Conservation (phyloP, 2,329 filamentous ascomycete genomes). For the Scortechinia acanthostroma region DNA sequence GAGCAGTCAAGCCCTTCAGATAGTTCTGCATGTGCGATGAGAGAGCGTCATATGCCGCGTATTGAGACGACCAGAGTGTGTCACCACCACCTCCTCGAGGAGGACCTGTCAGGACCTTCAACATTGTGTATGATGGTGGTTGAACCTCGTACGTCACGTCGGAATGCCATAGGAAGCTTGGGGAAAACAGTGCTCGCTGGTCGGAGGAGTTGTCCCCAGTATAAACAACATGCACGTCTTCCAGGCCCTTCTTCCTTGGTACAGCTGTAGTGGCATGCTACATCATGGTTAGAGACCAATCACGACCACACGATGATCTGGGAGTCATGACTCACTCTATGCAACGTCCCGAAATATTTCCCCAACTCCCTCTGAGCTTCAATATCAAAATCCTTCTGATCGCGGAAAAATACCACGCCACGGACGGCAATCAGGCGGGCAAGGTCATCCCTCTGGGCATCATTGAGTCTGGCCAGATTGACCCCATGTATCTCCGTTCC, state of each 20-base stretch:
- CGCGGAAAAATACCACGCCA: constrained; percentile 65
- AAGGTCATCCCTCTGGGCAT: constrained; percentile 43
- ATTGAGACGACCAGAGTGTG: constrained; percentile 63
- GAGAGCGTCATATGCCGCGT: constrained; percentile 60
- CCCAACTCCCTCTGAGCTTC: constrained; percentile 61
- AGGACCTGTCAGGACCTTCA: constrained; percentile 44
- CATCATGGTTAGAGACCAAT: constrained; percentile 44
- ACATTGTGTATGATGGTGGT: constrained; percentile 54
- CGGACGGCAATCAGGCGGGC: constrained; percentile 45
- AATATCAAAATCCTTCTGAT: constrained; percentile 51
- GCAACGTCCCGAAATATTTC: constrained; percentile 46
- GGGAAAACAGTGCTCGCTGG: constrained; percentile 38
- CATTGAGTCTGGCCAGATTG: constrained; percentile 36
- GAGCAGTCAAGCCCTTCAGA: constrained; percentile 48
- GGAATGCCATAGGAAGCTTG: constrained; percentile 51
- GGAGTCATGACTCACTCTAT: constrained; percentile 47
- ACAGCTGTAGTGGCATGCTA: constrained; percentile 52
- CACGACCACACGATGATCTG: constrained; percentile 52
- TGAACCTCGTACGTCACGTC: constrained; percentile 61
- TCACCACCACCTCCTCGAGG: constrained; percentile 44
- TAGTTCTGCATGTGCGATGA: constrained; percentile 46
- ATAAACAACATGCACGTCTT: constrained; percentile 22
- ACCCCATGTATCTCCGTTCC: constrained; percentile 43
- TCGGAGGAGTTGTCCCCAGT: constrained; percentile 33
- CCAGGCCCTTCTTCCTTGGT: constrained; percentile 43